A percentile compares a stretch with the other conserved stretches of the same genome.
These are phyloP conservation scores for Coemansia sp. DNA, from an alignment of 192 early-diverging fungal genomes.

Conservation along the genomic window DNA sequence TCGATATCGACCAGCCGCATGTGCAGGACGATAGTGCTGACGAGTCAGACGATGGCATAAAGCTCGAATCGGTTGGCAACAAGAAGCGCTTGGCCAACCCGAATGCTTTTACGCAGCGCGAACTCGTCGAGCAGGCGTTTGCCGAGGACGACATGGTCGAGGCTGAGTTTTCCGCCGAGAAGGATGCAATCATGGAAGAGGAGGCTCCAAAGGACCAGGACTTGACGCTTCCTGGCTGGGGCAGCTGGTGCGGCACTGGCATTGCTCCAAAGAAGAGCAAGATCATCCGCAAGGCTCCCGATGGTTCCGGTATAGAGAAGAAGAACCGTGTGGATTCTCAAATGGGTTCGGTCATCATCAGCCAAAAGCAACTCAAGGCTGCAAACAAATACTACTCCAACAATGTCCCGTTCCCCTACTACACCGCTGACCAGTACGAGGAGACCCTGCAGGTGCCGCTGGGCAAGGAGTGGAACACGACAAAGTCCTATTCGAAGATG, in stretches of 20 bases:
- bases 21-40: constrained; percentile 12
- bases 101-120: constrained; percentile 65
- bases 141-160: constrained; percentile 89
- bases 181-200: constrained; percentile 64
- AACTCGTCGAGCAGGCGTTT: constrained; percentile 92
- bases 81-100: constrained; percentile 50
- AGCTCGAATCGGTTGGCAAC: constrained; percentile 24
- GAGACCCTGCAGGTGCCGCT: constrained; percentile 76
- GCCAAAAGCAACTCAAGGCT: constrained; percentile 79
- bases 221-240: constrained; percentile 93
- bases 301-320: constrained; percentile 25
- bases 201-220: constrained; percentile 81
- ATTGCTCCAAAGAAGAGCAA: constrained; percentile 65
- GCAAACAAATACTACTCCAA: constrained; percentile 70
- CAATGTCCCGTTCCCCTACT: constrained; percentile 82
- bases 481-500: constrained; percentile 66
- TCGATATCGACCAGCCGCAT: constrained; percentile 13
- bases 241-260: constrained; percentile 75
- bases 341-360: constrained; percentile 79
- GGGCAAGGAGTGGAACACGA: constrained; percentile 97
- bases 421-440: constrained; percentile 87
- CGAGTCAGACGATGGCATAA: constrained; percentile 21
- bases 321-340: constrained; percentile 30
- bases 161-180: constrained; percentile 88
- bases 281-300: constrained; percentile 52